A percentile compares a stretch with the other conserved stretches of the same genome.
Conservation (phyloP, 805 yeast genomes). For the Torulaspora delbrueckii region DNA sequence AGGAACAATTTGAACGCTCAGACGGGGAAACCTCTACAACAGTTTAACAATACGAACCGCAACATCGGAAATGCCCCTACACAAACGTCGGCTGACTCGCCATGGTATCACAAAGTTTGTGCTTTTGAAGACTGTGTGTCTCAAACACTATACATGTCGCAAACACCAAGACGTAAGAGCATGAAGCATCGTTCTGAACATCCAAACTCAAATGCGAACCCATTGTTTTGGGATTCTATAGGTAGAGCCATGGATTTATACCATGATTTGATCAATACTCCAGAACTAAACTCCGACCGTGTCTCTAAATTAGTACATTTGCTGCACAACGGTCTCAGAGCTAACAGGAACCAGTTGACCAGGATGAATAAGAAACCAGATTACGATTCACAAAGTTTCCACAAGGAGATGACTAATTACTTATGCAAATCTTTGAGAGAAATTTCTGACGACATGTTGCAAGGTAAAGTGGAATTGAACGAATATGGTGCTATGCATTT, state of each 20-base stretch:
- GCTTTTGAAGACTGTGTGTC: conserved; percentile 50
- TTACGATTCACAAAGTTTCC: conserved; percentile 54
- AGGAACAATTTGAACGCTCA: conserved; percentile 17
- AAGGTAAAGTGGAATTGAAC: conserved; percentile 41
- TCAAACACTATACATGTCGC: conserved; percentile 35
- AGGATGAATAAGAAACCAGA: conserved; percentile 56
- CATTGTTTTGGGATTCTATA: conserved; percentile 50
- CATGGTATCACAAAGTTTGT: conserved; percentile 46
- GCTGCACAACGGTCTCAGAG: conserved; percentile 51
- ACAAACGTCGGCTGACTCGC: conserved; percentile 35
- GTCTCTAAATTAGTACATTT: conserved; percentile 48
- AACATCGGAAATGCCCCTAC: conserved; percentile 17
- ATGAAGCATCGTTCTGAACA: conserved; percentile 30
- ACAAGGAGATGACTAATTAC: conserved; percentile 47
- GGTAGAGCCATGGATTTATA: conserved; percentile 48
- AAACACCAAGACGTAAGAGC: conserved; percentile 33
- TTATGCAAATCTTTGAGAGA: conserved; percentile 48
- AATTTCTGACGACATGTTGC: conserved; percentile 47
- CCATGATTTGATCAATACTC: conserved; percentile 42
- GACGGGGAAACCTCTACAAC: conserved; percentile 8
- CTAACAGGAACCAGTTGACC: conserved; percentile 50
- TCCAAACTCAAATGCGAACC: conserved; percentile 42
- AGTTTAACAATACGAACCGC: conserved; percentile 14
- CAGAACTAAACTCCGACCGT: conserved; percentile 44
- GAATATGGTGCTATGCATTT: conserved; percentile 55